phyloP scores from a whole-genome alignment of 1,284 basidiomycete species.

The Agroathelia rolfsii region DNA sequence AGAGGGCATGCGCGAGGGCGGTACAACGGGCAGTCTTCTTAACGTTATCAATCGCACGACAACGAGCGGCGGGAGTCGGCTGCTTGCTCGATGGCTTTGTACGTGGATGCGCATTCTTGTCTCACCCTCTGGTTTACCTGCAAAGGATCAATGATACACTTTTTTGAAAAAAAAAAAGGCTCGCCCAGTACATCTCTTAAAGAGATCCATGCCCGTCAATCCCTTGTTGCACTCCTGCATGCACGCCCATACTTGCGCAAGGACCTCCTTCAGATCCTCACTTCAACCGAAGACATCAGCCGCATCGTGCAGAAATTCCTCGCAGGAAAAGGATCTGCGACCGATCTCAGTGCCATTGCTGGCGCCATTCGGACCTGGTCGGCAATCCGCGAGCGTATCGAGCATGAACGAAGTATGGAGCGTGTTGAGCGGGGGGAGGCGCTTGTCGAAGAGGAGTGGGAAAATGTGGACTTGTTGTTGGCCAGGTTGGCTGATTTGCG shows the following conservation, averaged over 20 bases:
- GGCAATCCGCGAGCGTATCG: conserved; percentile 36
- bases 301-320: conserved; percentile 77
- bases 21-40: conserved; percentile 65
- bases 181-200: conserved; percentile 75
- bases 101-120: conserved; percentile 18
- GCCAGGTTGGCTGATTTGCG: conserved; percentile 45
- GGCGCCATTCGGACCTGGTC: conserved; percentile 53
- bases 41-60: conserved; percentile 72
- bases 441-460: conserved; percentile 37
- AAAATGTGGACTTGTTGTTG: conserved; percentile 44
- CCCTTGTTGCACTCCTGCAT: conserved; percentile 72
- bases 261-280: conserved; percentile 55
- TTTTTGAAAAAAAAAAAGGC: conserved; percentile 33
- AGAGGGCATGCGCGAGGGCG: conserved; percentile 68
- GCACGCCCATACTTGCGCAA: conserved; percentile 53
- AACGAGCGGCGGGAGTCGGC: conserved; percentile 73
- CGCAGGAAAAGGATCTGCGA: conserved; percentile 56
- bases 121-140: conserved; percentile 8
- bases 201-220: conserved; percentile 70
- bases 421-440: conserved; percentile 23
- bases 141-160: conserved; percentile 13
- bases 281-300: conserved; percentile 59
- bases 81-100: conserved; percentile 74
- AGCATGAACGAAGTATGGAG: conserved; percentile 49
- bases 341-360: conserved; percentile 57